Evolutionary conservation across 352 stramenopile genomes (phyloP).

Genomic region (Paralagenidium karlingii): DNA sequence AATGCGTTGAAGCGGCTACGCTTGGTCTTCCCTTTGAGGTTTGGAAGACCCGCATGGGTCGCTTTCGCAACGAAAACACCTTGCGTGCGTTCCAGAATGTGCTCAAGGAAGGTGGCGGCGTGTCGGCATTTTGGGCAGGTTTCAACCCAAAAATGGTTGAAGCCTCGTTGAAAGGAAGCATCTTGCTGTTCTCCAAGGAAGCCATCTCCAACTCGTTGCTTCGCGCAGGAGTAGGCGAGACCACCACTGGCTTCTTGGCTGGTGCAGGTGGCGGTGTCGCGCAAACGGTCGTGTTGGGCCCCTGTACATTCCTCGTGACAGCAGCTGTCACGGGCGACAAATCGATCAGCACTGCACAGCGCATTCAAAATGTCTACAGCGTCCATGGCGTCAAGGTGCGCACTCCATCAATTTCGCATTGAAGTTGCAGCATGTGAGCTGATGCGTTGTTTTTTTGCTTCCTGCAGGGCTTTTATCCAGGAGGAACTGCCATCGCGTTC

Average conservation of each 20-base stretch:
- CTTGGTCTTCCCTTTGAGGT: slow-evolving; percentile 89
- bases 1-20: slow-evolving; percentile 82
- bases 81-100: slow-evolving; percentile 79
- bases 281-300: slow-evolving; percentile 84
- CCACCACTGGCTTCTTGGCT: slow-evolving; percentile 61
- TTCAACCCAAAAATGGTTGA: slow-evolving; percentile 88
- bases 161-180: slow-evolving; percentile 80
- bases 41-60: slow-evolving; percentile 89
- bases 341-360: slow-evolving; percentile 74
- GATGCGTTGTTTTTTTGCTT: too few relatives aligned
- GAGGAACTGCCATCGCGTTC: slow-evolving; percentile 84
- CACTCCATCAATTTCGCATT: not conserved
- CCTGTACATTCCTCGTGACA: slow-evolving; percentile 86
- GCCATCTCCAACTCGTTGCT: slow-evolving; percentile 75
- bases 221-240: slow-evolving; percentile 45
- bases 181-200: slow-evolving; percentile 85
- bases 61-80: slow-evolving; percentile 74
- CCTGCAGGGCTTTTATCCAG: slow-evolving; percentile 77
- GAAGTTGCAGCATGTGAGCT: not conserved
- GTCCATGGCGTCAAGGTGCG: slow-evolving; percentile 60
- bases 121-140: slow-evolving; percentile 78
- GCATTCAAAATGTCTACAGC: slow-evolving; percentile 76
- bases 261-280: slow-evolving; percentile 78
- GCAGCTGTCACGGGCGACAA: slow-evolving; percentile 83
- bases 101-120: slow-evolving; percentile 72